phyloP scores from a whole-genome alignment of 2,329 filamentous ascomycete genomes.

The Sporothrix brunneoviolacea region DNA sequence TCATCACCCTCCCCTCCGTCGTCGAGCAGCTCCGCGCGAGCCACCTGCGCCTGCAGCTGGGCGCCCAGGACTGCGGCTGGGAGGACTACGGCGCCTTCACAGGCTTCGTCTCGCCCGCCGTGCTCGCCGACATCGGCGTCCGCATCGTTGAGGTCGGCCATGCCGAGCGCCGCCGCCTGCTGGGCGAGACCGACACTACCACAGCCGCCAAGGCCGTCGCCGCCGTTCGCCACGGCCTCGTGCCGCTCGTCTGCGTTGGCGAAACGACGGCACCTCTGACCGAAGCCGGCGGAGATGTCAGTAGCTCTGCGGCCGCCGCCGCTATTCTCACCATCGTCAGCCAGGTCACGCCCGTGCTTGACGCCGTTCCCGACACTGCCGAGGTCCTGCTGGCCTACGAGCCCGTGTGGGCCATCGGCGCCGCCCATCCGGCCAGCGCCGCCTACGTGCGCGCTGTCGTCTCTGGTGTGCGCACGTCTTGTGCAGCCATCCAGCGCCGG shows the following conservation, averaged over 20 bases:
- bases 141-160: slow-evolving; percentile 73
- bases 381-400: slow-evolving; percentile 79
- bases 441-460: slow-evolving; percentile 69
- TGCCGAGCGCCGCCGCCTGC: slow-evolving; percentile 66
- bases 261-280: slow-evolving; percentile 61
- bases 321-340: slow-evolving; percentile 61
- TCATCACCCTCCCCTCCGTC: slow-evolving; percentile 56
- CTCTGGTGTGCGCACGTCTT: slow-evolving; percentile 50
- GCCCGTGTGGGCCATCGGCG: slow-evolving; percentile 84
- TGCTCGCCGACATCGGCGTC: slow-evolving; percentile 61
- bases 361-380: slow-evolving; percentile 51
- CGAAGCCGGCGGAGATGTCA: too few relatives aligned
- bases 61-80: slow-evolving; percentile 70
- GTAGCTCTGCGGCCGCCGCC: slow-evolving; percentile 56
- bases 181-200: slow-evolving; percentile 65
- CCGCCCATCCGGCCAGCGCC: slow-evolving; percentile 61
- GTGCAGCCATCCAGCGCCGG: slow-evolving; percentile 42
- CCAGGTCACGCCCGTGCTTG: slow-evolving; percentile 60
- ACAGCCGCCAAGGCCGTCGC: slow-evolving; percentile 65
- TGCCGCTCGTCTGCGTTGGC: slow-evolving; percentile 75
- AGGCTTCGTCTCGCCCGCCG: slow-evolving; percentile 65
- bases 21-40: slow-evolving; percentile 40
- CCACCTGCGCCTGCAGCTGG: slow-evolving; percentile 50
- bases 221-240: slow-evolving; percentile 60
- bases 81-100: slow-evolving; percentile 68